Base-by-base conservation (phyloP, 768 basidiomycete genomes). In the Crepidotus variabilis region DNA sequence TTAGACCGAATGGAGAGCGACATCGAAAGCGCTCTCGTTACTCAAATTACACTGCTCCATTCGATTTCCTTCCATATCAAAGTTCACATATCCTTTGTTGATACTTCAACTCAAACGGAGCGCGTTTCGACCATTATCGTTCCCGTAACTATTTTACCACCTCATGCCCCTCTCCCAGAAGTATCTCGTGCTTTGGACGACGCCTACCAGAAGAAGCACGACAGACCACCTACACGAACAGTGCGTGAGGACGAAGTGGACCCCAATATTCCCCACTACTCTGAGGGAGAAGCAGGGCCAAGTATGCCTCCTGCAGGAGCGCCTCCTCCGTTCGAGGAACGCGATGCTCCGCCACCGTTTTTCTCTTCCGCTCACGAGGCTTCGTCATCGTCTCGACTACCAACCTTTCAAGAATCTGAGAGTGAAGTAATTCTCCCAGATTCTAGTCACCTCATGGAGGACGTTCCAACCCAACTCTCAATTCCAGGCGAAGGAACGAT, bases 181-280 rank as follows among this genome's bases (percentile, higher is more conserved):
- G 83, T 89, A 3, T 86, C 87, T n/a, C 79, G 77, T 54, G 81
- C 82, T 52, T 70, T 90, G 20, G 89, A 89, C 58, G 79, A 78
- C 28, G 89, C 88, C 6, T 94, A 94, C 69, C 85, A 83, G 63
- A 94, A 94, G 77, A 94, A 94, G 67, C 91, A 93, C 62, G 92
- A 94, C 63, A 80, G 81, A 2, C 92, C 92, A 6, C 92, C 92
- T 1, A 68, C 78, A 2, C 82, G 75, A 64, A 94, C 92, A 0
- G 79, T 84, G 35, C 76, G 92, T 52, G 72, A 79, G 35, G 89
- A 90, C 54, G 92, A 92, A 51, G 57, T 60, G 14, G 90, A 91
- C 34, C 63, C 72, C 33, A 74, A 75, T 2, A 82, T 80, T 9
- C 89, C 88, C 45, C 77, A 78, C 63, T 90, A 90, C 66, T 82